Conservation (phyloP, 495 filamentous ascomycete species). For the Neurospora sublineolata region DNA sequence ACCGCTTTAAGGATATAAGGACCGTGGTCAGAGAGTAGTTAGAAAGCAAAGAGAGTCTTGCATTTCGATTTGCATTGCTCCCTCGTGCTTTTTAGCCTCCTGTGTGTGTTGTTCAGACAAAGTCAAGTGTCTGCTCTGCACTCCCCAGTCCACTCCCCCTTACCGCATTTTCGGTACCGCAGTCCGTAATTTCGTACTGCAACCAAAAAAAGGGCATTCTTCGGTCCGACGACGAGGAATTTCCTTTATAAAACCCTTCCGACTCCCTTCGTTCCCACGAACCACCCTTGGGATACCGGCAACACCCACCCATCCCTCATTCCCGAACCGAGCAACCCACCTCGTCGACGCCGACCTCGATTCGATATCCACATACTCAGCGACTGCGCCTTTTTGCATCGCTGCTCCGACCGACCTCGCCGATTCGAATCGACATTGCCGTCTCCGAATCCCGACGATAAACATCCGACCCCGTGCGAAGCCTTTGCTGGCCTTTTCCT, state of each 20-base stretch:
- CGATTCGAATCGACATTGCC: conserved; percentile 1
- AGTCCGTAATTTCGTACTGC: background rate
- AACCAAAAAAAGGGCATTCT: conserved; percentile 16
- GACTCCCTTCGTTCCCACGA: conserved; percentile 22
- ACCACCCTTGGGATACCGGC: conserved; percentile 1
- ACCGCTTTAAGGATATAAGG: conserved; percentile 13
- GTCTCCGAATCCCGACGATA: background rate
- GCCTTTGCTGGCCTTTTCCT: conserved; percentile 18
- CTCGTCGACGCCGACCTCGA: conserved; percentile 5
- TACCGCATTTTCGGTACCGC: background rate
- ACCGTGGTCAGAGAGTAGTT: conserved; percentile 2
- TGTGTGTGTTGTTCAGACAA: conserved; percentile 1
- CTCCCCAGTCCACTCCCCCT: background rate
- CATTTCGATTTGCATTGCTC: conserved; percentile 1
- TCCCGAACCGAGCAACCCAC: background rate
- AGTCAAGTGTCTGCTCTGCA: background rate
- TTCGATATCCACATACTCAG: background rate
- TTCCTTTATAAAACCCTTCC: conserved; percentile 5
- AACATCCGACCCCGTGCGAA: conserved; percentile 11
- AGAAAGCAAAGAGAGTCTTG: background rate
- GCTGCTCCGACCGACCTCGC: background rate
- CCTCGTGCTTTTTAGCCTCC: background rate
- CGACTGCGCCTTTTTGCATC: background rate
- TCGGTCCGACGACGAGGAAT: conserved; percentile 29
- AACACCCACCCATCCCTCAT: conserved; percentile 8